A percentile compares a stretch with the other conserved stretches of the same genome.
These are phyloP conservation scores for Termitomyces sp. DNA, from an alignment of 768 basidiomycete genomes.

Conservation along the genomic window DNA sequence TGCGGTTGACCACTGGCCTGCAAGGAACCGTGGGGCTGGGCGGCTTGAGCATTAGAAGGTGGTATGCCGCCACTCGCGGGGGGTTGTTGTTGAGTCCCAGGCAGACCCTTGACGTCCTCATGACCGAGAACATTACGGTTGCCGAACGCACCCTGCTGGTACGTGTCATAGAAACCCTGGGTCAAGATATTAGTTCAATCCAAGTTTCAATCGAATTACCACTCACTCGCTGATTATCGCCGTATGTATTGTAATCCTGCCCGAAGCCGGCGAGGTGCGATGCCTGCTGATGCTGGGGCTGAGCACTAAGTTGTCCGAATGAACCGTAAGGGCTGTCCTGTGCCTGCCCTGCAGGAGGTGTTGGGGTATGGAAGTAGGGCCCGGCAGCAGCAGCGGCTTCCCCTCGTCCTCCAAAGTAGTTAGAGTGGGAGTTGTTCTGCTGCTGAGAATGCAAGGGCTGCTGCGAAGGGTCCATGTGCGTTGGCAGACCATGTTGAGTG, in stretches of 20 bases:
- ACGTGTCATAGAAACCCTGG: conserved; percentile 76
- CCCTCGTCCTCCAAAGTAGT: conserved; percentile 61
- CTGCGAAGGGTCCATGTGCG: conserved; percentile 61
- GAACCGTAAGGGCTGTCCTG: conserved; percentile 61
- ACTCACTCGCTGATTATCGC: conserved; percentile 61
- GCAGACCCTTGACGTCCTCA: conserved; percentile 71
- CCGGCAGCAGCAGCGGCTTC: conserved; percentile 34
- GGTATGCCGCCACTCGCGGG: conserved; percentile 41
- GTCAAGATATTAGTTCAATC: conserved; percentile 13
- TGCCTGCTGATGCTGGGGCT: conserved; percentile 57
- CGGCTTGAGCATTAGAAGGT: conserved; percentile 46
- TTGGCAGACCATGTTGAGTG: conserved; percentile 58
- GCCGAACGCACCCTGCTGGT: conserved; percentile 63
- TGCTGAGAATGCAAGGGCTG: conserved; percentile 33
- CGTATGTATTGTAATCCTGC: conserved; percentile 60
- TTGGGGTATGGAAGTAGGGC: conserved; percentile 75
- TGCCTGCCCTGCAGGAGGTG: conserved; percentile 61
- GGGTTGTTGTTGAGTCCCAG: conserved; percentile 53
- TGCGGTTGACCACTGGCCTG: conserved; percentile 52
- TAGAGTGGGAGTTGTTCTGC: conserved; percentile 43
- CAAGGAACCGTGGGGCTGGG: conserved; percentile 49
- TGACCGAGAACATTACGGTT: conserved; percentile 62
- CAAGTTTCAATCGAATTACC: not conserved
- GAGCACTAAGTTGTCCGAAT: conserved; percentile 57
- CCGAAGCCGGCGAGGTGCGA: conserved; percentile 54